Evolutionary conservation across 106 monocot species (phyloP).

Genomic region (Narthecium ossifragum): DNA sequence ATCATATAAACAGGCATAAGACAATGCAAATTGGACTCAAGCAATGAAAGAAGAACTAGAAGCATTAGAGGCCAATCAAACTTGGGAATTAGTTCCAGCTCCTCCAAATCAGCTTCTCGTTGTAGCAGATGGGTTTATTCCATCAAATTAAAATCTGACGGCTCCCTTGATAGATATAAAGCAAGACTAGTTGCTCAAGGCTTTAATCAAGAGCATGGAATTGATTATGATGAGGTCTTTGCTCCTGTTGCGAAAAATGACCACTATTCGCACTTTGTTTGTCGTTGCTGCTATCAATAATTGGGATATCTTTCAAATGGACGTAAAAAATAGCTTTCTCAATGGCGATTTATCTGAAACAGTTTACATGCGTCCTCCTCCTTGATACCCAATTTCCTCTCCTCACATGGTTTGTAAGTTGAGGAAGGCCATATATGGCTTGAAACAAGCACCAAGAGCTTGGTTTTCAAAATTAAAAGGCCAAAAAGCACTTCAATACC

Average conservation of each 20-base stretch:
- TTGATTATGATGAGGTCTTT: background rate
- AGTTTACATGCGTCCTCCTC: background rate
- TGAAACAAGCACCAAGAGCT: background rate
- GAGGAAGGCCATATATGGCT: background rate
- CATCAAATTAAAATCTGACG: constrained; percentile 7
- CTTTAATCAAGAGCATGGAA: background rate
- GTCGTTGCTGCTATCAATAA: background rate
- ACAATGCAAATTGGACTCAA: constrained; percentile 9
- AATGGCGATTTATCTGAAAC: background rate
- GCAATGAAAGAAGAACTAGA: constrained; percentile 13
- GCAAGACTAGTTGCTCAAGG: constrained; percentile 7
- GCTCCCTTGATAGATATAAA: constrained; percentile 19
- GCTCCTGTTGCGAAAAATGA: background rate
- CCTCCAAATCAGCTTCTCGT: background rate
- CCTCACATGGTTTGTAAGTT: background rate
- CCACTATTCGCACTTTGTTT: background rate
- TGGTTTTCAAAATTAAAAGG: background rate
- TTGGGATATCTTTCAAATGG: background rate
- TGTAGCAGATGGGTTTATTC: constrained; percentile 11
- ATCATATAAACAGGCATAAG: constrained; percentile 5
- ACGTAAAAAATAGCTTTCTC: background rate
- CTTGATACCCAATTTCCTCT: background rate
- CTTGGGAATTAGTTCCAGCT: background rate
- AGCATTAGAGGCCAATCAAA: constrained; percentile 1
- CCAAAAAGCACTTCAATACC: no score